phyloP scores from a whole-genome alignment of 139 green algal species.

The Haematococcus lacustris region DNA sequence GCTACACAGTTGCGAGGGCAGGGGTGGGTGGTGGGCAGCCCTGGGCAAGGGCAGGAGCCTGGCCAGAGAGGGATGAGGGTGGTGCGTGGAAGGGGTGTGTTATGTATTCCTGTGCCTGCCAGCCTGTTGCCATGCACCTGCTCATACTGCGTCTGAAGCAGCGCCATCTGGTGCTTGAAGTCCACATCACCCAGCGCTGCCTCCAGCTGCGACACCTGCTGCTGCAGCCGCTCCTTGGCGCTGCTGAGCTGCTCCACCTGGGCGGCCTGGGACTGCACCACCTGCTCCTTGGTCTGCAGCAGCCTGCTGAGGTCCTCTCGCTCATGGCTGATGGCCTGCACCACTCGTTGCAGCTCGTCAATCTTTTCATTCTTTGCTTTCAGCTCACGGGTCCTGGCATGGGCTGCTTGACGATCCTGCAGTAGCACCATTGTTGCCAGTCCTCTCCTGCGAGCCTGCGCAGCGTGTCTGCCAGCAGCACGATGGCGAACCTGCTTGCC shows the following conservation, averaged over 20 bases:
- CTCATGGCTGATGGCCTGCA: conserved; percentile 1
- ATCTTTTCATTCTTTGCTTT: neutral
- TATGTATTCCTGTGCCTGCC: too few species aligned
- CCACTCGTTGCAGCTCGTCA: neutral
- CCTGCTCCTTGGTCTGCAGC: conserved; percentile 11
- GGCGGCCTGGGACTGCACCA: neutral
- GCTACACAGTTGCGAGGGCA: too few species aligned
- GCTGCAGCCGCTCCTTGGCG: conserved; percentile 9
- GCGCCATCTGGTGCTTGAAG: conserved; percentile 20
- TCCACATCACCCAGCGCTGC: conserved; percentile 15
- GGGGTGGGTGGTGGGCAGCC: too few species aligned
- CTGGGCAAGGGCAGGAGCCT: too few species aligned
- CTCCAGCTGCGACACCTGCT: conserved; percentile 17
- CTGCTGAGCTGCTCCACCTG: conserved; percentile 11
- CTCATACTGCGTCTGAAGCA: conserved; percentile 32
- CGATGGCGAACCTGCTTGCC: conserved; percentile 3
- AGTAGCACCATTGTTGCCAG: too few species aligned
- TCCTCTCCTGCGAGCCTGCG: too few species aligned
- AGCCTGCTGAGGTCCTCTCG: conserved; percentile 11
- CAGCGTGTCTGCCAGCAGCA: too few species aligned
- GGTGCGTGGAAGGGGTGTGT: too few species aligned
- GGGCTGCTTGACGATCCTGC: too few species aligned
- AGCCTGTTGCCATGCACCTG: conserved; percentile 17
- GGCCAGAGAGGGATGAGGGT: too few species aligned
- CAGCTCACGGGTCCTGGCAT: conserved; percentile 1